Evolutionary conservation across 495 filamentous ascomycete species (phyloP), one percentile per base, ranked within the genome.

Genomic region (Penicillium paxilli): DNA sequence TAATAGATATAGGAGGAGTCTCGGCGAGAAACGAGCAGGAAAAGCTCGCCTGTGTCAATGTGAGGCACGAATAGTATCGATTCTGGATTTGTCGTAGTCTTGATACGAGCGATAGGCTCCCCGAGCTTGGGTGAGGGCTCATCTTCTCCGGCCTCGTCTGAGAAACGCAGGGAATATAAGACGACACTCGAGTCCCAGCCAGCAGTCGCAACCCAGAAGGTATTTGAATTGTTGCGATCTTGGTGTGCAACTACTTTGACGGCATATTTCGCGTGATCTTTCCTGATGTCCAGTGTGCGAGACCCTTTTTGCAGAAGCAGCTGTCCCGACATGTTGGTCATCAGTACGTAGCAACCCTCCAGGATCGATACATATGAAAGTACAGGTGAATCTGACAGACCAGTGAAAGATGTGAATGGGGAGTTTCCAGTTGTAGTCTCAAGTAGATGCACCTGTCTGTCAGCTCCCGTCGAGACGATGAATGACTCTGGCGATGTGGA

Each of bases 311-410:
- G 62, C 61, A 83, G 55, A 73, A 78, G 47, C 10, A 87, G 59
- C 37, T 80, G 74, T 2, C 86, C 86, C n/a, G 84, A 83, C 86
- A 89, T 88, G 54, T 78, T 80, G 26, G 80, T 73, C 44, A 78
- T 71, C 28, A 89, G 50, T 9, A 67, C 54, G 35, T 66, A 72
- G 47, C 58, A 59, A 4, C 73, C 73, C 24, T 64, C 42, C 21
- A 61, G 56, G 32, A 75, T 58, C 5, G 64, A 57, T 1, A 65
- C 59, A 52, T 74, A 74, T 23, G 81, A 84, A 2, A 87, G 70
- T 10, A 87, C 78, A 1, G 86, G 83, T 8, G 86, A 81, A 53
- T 86, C 83, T 33, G 80, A 78, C n/a, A 85, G 58, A 24, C 71
- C 52, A 7, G 69, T 52, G 59, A 68, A 53, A 8, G 72, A 71